Base-by-base conservation (phyloP, 2,329 filamentous ascomycete species). In the Pyrenochaeta sp. region DNA sequence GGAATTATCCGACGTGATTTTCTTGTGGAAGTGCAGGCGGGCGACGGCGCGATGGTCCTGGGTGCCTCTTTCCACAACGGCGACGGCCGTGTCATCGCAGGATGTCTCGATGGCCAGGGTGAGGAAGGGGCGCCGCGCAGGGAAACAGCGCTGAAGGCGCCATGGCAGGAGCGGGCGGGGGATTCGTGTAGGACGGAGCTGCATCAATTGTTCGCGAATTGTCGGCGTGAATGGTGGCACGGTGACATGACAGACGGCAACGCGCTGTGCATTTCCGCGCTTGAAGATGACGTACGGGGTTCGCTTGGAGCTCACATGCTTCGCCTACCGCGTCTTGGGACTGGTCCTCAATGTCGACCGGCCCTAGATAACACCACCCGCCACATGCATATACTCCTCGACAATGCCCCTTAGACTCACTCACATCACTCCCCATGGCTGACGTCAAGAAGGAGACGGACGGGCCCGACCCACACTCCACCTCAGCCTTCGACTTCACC, bases 81-180 rank as follows among this genome's bases (percentile, higher is more conserved):
- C 88, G 14, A 96, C 91, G 44, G 88, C 92, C 1, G 92, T 96
- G 75, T 97, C 93, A 73, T 97, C 93, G 78, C 93, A 94, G 3
- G 88, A 91, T 7, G 87, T 88, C 69, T 94, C 89, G 64, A 94
- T 91, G 38, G 88, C 88, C 35, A 93, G 80, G 4, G 77, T 78
- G 46, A 72, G 62, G 34, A 76, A 53, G 27, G 42, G 36, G 27
- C 72, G 69, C 15, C 30, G 39, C 11, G 22, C 11, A 17, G 15
- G 27, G 37, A 41, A 51, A 51, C 40, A 48, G 29, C 41, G 35
- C 14, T 19, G 34, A 14, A 15, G 23, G 7, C 19, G n/a, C 26
- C 19, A 35, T 26, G 26, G 41, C 24, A 35, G 37, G 32, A 44
- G 47, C 28, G 35, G 22, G 24, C 29, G 34, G 44, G 39, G 41